These are phyloP conservation scores for Podospora australis DNA, from an alignment of 495 filamentous ascomycete genomes.

Conservation along the genomic window DNA sequence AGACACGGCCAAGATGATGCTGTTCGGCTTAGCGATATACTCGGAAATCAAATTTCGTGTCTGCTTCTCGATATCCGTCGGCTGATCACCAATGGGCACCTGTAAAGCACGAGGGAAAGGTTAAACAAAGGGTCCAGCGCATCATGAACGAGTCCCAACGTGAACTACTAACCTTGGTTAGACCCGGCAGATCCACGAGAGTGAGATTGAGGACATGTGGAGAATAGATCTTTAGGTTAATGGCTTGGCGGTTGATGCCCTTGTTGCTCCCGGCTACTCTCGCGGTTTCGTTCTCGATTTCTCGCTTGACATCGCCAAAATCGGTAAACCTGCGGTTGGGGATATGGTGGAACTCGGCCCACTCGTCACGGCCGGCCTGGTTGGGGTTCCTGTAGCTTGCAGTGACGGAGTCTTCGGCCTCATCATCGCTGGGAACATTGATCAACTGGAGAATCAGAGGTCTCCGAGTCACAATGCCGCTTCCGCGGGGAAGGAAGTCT, in stretches of 20 bases:
- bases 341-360: conserved; percentile 96
- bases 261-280: conserved; percentile 97
- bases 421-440: conserved; percentile 89
- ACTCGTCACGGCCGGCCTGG: conserved; percentile 56
- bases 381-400: conserved; percentile 44
- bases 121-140: not conserved
- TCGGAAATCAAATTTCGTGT: conserved; percentile 94
- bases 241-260: conserved; percentile 94
- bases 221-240: conserved; percentile 98
- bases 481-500: conserved; percentile 93
- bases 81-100: conserved; percentile 96
- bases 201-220: conserved; percentile 95
- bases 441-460: conserved; percentile 96
- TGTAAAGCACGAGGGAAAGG: conserved; percentile 23
- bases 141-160: conserved; percentile 1
- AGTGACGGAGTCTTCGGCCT: conserved; percentile 54
- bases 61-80: conserved; percentile 97
- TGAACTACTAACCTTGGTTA: conserved; percentile 89
- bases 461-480: conserved; percentile 90
- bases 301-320: conserved; percentile 85
- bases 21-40: conserved; percentile 99
- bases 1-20: conserved; percentile 93
- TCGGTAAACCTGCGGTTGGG: conserved; percentile 86
- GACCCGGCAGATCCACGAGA: conserved; percentile 87
- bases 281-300: conserved; percentile 95